These are phyloP conservation scores for Microbotryomycetes sp. DNA, from an alignment of 1,284 basidiomycete species.

Conservation along the genomic window DNA sequence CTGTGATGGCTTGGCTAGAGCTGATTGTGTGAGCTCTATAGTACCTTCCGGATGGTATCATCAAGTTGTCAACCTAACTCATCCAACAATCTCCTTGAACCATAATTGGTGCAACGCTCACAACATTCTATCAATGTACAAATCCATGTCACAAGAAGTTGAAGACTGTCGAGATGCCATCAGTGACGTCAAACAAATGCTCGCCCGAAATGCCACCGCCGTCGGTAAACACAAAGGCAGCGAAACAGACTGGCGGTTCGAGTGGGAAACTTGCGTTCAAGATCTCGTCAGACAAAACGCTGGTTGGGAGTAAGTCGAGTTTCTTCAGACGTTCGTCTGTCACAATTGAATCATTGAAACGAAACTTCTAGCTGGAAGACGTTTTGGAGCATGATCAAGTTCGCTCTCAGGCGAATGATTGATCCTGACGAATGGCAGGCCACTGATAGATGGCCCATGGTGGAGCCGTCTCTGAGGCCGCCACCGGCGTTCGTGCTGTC, in stretches of 20 bases:
- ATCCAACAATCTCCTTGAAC: constrained; percentile 45
- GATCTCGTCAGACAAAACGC: constrained; percentile 44
- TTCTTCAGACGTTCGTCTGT: neutral
- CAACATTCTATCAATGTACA: constrained; percentile 46
- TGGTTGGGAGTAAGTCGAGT: constrained; percentile 43
- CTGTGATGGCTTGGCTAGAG: constrained; percentile 14
- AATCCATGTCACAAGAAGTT: constrained; percentile 42
- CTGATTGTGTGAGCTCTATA: constrained; percentile 12
- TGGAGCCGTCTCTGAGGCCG: neutral
- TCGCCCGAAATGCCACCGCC: too few species aligned
- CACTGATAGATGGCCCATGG: neutral
- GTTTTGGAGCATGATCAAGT: constrained; percentile 26
- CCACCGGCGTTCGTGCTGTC: neutral
- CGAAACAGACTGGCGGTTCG: constrained; percentile 40
- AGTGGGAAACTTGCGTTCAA: constrained; percentile 46
- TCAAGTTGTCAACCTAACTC: constrained; percentile 31
- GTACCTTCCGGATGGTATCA: constrained; percentile 41
- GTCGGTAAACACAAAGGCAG: neutral
- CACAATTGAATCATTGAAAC: neutral
- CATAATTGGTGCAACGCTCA: constrained; percentile 50
- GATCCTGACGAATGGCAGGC: neutral
- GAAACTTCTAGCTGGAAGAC: constrained; percentile 32
- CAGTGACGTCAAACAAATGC: constrained; percentile 45
- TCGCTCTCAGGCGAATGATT: constrained; percentile 7
- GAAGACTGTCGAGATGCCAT: constrained; percentile 44